Evolutionary conservation across 257 asterid species (phyloP).

Genomic region (Solanum dulcamara): DNA sequence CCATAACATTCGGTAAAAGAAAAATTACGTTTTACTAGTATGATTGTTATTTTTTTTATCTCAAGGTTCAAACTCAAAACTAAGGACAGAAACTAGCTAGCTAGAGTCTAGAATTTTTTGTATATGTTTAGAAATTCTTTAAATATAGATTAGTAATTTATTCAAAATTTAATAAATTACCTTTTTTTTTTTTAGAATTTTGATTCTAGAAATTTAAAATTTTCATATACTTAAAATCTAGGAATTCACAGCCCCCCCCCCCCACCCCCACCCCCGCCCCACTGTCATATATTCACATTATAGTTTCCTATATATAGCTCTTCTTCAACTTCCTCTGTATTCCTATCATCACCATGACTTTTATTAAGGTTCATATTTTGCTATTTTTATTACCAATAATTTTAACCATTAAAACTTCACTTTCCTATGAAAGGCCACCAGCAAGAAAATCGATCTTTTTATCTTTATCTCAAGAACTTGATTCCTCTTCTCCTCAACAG

Average conservation of each 20-base stretch:
- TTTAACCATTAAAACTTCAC: neutral
- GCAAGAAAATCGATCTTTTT: constrained; percentile 8
- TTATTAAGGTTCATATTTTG: neutral
- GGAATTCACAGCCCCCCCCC: neutral
- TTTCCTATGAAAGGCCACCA: constrained; percentile 30
- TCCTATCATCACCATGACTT: constrained; percentile 6
- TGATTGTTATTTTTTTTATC: too few species aligned
- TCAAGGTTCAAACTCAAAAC: neutral
- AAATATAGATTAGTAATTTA: neutral
- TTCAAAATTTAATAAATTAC: neutral
- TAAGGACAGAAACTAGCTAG: neutral
- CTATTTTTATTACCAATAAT: neutral
- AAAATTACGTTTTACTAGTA: neutral
- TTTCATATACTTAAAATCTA: neutral
- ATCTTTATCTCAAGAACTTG: constrained; percentile 3
- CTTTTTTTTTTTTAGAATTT: too few species aligned
- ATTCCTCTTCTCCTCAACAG: constrained; percentile 34
- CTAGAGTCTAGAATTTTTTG: neutral
- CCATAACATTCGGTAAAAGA: neutral
- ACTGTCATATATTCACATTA: neutral
- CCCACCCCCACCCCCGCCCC: neutral
- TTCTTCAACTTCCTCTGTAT: neutral
- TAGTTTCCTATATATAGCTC: neutral
- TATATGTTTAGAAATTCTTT: neutral
- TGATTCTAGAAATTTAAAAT: too few species aligned